Base-by-base conservation (phyloP, 805 yeast species). In the Metschnikowia similis region DNA sequence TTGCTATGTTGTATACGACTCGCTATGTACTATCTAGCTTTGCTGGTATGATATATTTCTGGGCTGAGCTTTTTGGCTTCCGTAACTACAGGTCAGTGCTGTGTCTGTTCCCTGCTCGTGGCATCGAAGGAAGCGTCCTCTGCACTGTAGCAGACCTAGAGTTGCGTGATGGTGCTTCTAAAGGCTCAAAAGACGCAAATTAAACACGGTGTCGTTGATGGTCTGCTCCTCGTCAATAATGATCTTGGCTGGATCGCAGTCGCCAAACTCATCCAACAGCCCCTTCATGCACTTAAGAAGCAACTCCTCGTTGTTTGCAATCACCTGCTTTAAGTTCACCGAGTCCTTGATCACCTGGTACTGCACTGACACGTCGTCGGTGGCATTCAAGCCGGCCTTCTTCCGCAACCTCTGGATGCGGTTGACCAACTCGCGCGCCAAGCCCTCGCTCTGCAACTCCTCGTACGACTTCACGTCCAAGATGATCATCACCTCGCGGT, bases 351-450 rank as follows among this genome's bases (percentile, higher is more conserved):
- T 58, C 53, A 90, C 66, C 56, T 81, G 73, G 71, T 88, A 88
- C 71, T 92, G 90, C 52, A 94, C 96, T 56, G 81, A 69, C 46
- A 94, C 95, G 60, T 94, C 99, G 66, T 94, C 99, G 41, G 97
- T 92, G 54, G 96, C 91, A 65, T 87, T 87, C 64, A 94, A 79
- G 32, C 96, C 96, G 56, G 88, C 90, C 80, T 91, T 90, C 85
- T 94, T 94, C 74, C 99, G 87, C 66, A 91, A 82, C 70, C 96
- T 86, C 79, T 94, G 99, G 59, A 94, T 89, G 73, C 99, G 90
- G 81, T 94, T 94, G 64, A 94, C 82, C 65, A 94, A 79, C 71
- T 94, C 98, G 77, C 99, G 89, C 6, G 97, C 96, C 61, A 88
- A 77, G 69, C 98, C 98, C 75, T 94, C 98, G 44, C 88, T 84